Base-by-base conservation (phyloP, 331 rosid genomes). In the Malus hybrid region DNA sequence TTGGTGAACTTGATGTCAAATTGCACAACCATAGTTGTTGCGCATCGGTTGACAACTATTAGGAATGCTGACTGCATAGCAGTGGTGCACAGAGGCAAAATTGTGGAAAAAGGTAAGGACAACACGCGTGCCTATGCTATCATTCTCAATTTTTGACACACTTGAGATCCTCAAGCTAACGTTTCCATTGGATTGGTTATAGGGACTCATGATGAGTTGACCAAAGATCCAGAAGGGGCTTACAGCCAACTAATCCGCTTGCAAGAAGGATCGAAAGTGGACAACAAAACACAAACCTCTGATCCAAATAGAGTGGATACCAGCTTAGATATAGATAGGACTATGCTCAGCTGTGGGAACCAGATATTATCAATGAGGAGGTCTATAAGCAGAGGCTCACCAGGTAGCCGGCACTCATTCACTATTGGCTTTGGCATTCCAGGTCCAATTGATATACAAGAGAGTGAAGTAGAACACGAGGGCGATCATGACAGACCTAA, bases 41-140 rank as follows among this genome's bases (percentile, higher is more conserved):
- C 96, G 18, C 96, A 90, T 84, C 89, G 96, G 36, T 80, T 90
- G 81, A 87, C 89, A 14, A 90, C 96, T 7, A 80, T 87, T 39
- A 82, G 90, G 77, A 86, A 90, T 73, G 88, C 96, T 14, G 87
- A 87, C 64, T 52, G 55, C 56, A 90, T 90, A 77, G 92, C 92
- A 31, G 90, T 90, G 66, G 89, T 90, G 68, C 85, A 87, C 74
- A 82, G 71, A 74, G 96, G 96, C 54, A 86, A 86, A 80, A 80
- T 90, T 70, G 84, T 90, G 64, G 96, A 87, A 80, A 46, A 73
- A 79, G 92, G 95, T 83, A 61, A 67, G 42, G 57, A 10, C 59
- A 42, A 42, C 14, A 42, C 14, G 48, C 48, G 14, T 6, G 34
- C 68, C 57, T 56, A 6, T 16, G 3, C 5, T 10, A 5, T 34